Evolutionary conservation across 805 yeast species (phyloP).

Genomic region (Saitoella complicata): DNA sequence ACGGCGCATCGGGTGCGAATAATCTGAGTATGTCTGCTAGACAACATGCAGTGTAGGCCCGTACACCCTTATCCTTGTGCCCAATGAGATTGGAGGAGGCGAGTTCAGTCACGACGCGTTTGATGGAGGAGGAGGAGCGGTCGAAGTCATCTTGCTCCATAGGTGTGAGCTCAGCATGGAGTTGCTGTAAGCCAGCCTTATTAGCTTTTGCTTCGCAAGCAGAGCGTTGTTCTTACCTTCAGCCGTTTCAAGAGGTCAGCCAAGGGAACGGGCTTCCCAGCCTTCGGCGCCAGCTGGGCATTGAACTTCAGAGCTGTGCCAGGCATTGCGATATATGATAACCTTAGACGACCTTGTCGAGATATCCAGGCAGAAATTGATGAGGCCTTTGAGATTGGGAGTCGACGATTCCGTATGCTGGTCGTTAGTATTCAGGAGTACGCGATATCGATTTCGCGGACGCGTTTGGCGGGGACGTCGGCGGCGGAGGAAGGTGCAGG

Average conservation of each 20-base stretch:
- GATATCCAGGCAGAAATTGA: too few species aligned
- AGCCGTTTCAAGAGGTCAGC: constrained; percentile 46
- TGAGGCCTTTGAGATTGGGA: too few species aligned
- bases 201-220: background rate
- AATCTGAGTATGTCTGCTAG: constrained; percentile 58
- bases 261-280: constrained; percentile 39
- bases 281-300: constrained; percentile 38
- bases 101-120: constrained; percentile 34
- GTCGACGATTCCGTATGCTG: too few species aligned
- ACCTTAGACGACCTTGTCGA: too few species aligned
- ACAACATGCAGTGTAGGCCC: constrained; percentile 55
- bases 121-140: constrained; percentile 27
- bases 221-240: constrained; percentile 20
- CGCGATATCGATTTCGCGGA: too few species aligned
- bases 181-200: constrained; percentile 17
- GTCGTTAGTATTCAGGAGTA: too few species aligned
- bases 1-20: constrained; percentile 86
- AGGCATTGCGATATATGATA: background rate
- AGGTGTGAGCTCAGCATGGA: constrained; percentile 47
- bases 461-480: too few species aligned
- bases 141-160: constrained; percentile 47
- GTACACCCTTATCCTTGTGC: constrained; percentile 52
- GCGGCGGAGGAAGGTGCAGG: too few species aligned
- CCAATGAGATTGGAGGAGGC: constrained; percentile 40
- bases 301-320: constrained; percentile 22